Evolutionary conservation across 2,329 filamentous ascomycete genomes (phyloP), one percentile per base, ranked within the genome.

Genomic region (Aspergillus felis): DNA sequence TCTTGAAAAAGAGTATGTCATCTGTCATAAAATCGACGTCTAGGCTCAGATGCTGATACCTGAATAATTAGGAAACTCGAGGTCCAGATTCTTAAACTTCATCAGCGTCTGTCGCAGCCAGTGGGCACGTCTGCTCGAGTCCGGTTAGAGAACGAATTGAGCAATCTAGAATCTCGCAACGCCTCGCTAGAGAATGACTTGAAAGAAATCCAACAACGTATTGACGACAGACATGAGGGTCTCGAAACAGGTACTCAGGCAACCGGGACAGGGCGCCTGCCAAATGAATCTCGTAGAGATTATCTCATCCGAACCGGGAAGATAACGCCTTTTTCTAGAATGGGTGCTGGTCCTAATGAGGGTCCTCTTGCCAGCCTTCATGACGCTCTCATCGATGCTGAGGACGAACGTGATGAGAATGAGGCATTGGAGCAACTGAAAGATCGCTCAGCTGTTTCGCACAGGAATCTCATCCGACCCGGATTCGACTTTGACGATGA

Each of bases 231-330:
- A 55, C 86, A 89, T 57, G 78, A 83, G 57, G 80, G 81, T n/a
- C 79, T 78, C 35, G 76, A 78, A 48, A 77, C 77, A 10, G 73
- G 75, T 3, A 74, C 78, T 1, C 74, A 78, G 32, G 68, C 71
- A 14, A 75, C 78, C 53, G 76, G 79, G 27, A 66, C 74, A 4
- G 78, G 76, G 57, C 85, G 84, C 54, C 76, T 93, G 56, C 86
- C 90, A 1, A 90, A 90, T 59, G 94, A 97, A 77, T 91, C 84
- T 25, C 87, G 91, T 59, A 85, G 92, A 52, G 92, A 96, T 50
- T 99, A 90, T 71, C 83, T 99, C 50, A 94, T 99, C 51, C 87
- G 94, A 28, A 99, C 93, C 0, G 94, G 94, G 60, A 97, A 97
- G 76, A 97, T 99, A 64, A 99, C 94, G 0, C 94, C 94, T 0